A percentile compares a stretch with the other conserved stretches of the same genome.
phyloP scores from a whole-genome alignment of 2,329 filamentous ascomycete species.

The Leptographium radiaticola region DNA sequence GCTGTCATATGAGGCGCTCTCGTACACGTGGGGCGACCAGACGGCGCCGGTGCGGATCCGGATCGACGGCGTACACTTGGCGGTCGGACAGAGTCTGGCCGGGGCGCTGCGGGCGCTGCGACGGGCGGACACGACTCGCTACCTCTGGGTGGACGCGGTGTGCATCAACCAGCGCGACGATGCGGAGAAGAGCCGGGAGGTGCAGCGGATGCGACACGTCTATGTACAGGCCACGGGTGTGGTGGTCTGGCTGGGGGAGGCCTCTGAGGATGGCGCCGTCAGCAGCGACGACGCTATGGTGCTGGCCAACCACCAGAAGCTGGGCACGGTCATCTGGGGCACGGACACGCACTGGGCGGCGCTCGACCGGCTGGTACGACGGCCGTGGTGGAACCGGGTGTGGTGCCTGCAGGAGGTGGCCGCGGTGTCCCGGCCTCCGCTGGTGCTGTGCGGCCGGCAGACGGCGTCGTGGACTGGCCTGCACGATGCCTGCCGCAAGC shows the following conservation, averaged over 20 bases:
- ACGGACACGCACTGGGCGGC: neutral
- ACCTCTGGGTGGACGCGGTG: conserved; percentile 10
- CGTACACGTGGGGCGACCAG: neutral
- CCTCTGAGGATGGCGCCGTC: neutral
- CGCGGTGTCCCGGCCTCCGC: neutral
- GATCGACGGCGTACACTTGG: neutral
- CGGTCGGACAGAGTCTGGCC: neutral
- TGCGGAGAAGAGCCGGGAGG: conserved; percentile 8
- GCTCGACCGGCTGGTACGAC: neutral
- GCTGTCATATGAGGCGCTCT: neutral
- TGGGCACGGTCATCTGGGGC: neutral
- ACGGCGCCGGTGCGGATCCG: neutral
- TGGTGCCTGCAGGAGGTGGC: neutral
- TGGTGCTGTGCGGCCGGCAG: neutral
- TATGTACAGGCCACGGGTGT: conserved; percentile 9
- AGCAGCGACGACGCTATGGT: neutral
- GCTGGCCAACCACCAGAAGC: neutral
- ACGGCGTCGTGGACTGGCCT: neutral
- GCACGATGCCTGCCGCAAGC: neutral
- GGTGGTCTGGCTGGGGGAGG: neutral
- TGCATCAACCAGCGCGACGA: conserved; percentile 11
- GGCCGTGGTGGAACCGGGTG: neutral
- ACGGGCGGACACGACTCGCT: neutral
- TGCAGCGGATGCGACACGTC: conserved; percentile 20
- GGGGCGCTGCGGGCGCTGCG: conserved; percentile 6